Conservation (phyloP, 164 flowering plant genomes). For the Pachysandra terminalis region DNA sequence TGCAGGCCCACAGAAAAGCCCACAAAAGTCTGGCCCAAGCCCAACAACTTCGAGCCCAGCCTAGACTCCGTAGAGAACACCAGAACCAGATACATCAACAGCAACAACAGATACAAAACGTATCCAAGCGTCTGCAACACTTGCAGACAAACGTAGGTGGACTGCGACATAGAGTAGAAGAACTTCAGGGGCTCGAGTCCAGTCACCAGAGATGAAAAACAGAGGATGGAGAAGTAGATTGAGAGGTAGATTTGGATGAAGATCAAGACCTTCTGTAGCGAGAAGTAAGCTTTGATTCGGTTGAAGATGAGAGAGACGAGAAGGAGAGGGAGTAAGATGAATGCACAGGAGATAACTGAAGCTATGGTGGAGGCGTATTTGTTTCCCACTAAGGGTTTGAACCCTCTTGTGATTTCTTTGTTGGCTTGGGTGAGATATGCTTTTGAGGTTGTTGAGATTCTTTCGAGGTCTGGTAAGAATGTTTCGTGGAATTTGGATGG, state of each 20-base stretch:
- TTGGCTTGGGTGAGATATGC: slow-evolving; percentile 58
- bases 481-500: slow-evolving; percentile 68
- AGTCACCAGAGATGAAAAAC: slow-evolving; percentile 52
- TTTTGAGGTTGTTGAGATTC: slow-evolving; percentile 65
- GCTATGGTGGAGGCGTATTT: slow-evolving; percentile 71
- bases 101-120: slow-evolving; percentile 64
- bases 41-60: slow-evolving; percentile 52
- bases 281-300: slow-evolving; percentile 66
- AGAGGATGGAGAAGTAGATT: slow-evolving; percentile 85
- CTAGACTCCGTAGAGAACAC: slow-evolving; percentile 70
- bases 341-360: slow-evolving; percentile 46
- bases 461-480: slow-evolving; percentile 69
- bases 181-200: slow-evolving; percentile 80
- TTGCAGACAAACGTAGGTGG: slow-evolving; percentile 72
- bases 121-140: slow-evolving; percentile 77
- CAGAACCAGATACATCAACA: slow-evolving; percentile 67
- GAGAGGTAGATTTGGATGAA: slow-evolving; percentile 78
- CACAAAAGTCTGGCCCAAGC: slow-evolving; percentile 74
- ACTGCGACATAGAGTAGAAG: slow-evolving; percentile 67
- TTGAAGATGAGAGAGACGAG: slow-evolving; percentile 65
- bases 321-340: slow-evolving; percentile 70
- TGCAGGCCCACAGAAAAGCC: slow-evolving; percentile 83
- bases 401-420: slow-evolving; percentile 57
- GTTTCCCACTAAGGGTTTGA: slow-evolving; percentile 75
- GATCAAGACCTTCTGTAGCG: slow-evolving; percentile 72